Evolutionary conservation across 2,329 filamentous ascomycete genomes (phyloP).

Genomic region (Aspergillus pseudonomiae): DNA sequence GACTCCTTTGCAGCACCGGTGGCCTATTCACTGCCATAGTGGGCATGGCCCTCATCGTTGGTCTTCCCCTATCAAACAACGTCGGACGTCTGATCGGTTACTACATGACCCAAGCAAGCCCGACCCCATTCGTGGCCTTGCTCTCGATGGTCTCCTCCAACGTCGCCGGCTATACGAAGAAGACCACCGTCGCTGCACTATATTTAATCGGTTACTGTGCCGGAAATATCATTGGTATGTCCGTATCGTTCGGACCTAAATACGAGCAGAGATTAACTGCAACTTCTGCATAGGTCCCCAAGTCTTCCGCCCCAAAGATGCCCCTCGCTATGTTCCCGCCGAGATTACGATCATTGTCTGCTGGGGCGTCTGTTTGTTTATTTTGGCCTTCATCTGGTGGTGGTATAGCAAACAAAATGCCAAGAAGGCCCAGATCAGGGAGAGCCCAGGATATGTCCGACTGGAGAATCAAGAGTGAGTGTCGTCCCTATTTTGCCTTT

Average conservation of each 20-base stretch:
- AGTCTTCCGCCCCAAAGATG: conserved; percentile 59
- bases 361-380: conserved; percentile 55
- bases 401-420: conserved; percentile 64
- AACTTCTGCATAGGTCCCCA: conserved; percentile 51
- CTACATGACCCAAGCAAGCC: conserved; percentile 64
- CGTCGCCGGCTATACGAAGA: conserved; percentile 57
- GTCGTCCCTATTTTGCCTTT: background rate
- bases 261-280: background rate
- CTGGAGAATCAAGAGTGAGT: conserved; percentile 67
- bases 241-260: conserved; percentile 6
- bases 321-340: conserved; percentile 63
- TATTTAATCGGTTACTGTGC: conserved; percentile 52
- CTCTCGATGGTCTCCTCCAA: conserved; percentile 67
- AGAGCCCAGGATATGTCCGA: conserved; percentile 60
- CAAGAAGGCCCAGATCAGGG: conserved; percentile 58
- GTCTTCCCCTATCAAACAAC: conserved; percentile 60
- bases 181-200: conserved; percentile 55
- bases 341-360: conserved; percentile 67
- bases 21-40: conserved; percentile 59
- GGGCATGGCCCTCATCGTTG: conserved; percentile 67
- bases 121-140: conserved; percentile 66
- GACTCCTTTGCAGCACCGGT: conserved; percentile 58
- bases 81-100: conserved; percentile 65
- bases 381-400: conserved; percentile 64
- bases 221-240: conserved; percentile 60